Base-by-base conservation (phyloP, 805 yeast genomes). In the Blastobotrys americana region DNA sequence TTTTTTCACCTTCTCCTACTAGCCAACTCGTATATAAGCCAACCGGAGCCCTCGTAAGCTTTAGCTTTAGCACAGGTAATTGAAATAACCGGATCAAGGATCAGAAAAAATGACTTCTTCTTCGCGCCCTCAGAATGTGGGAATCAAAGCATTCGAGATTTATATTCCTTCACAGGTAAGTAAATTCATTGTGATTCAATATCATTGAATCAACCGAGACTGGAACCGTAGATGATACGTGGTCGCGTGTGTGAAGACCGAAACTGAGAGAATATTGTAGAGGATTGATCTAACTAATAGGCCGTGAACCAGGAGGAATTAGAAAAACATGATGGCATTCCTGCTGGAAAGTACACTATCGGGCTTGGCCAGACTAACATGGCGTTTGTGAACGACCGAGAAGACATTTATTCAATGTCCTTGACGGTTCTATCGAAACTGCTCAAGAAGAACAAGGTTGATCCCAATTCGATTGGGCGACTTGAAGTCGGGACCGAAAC, bases 401-500 rank as follows among this genome's bases (percentile, higher is more conserved):
- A 93, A 69, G 98, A 93, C 62, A 88, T 88, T 59, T 89, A 89
- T 73, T 93, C 98, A 31, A 74, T 93, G 75, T 71, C 85, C n/a
- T 72, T 93, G 61, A 93, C 97, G n/a, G 97, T 76, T 17, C 73
- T 84, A 50, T 77, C 83, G 50, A 78, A 78, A 48, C 76, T 93
- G 61, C 69, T 93, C 59, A 73, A 78, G 59, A 82, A 88, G 72
- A 81, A 87, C 76, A 73, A 80, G 65, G 76, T 93, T 57, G 96
- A 90, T 66, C 78, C 86, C 42, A 70, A 73, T 62, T 69, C 76
- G 45, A 78, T 93, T 61, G 98, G 98, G 57, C 81, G 98, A 66
- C 75, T 93, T 58, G 98, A 93, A 70, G 97, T 93, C 51, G 98
- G 98, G 60, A 93, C 98, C 47, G 98, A 93, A 73, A 90, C 98